Conservation (phyloP, 768 basidiomycete species). For the Tricholomella constricta region DNA sequence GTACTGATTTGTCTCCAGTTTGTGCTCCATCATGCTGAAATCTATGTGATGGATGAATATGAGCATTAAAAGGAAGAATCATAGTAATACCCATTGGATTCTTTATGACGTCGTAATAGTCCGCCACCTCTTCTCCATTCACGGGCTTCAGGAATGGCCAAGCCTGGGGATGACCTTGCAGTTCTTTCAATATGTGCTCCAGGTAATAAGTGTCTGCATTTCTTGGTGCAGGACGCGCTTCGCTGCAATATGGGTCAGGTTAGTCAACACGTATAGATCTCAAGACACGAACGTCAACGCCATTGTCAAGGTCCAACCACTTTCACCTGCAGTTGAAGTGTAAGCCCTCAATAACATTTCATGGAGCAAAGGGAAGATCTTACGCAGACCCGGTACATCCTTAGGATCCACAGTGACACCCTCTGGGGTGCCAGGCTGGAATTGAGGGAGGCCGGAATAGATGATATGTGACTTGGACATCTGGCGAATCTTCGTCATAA, state of each 20-base stretch:
- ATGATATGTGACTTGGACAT: slow-evolving; percentile 86
- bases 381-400: slow-evolving; percentile 87
- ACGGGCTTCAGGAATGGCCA: slow-evolving; percentile 93
- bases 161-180: slow-evolving; percentile 74
- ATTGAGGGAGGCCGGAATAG: slow-evolving; percentile 76
- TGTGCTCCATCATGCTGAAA: slow-evolving; percentile 84
- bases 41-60: slow-evolving; percentile 46
- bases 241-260: slow-evolving; percentile 22
- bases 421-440: slow-evolving; percentile 58
- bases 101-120: slow-evolving; percentile 89
- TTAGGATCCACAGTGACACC: slow-evolving; percentile 63
- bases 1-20: slow-evolving; percentile 89
- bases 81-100: slow-evolving; percentile 83
- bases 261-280: neutral
- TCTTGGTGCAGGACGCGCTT: slow-evolving; percentile 37
- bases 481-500: slow-evolving; percentile 84
- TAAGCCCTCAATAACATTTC: slow-evolving; percentile 10
- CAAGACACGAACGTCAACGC: slow-evolving; percentile 58
- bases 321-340: slow-evolving; percentile 61
- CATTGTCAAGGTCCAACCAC: slow-evolving; percentile 90
- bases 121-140: slow-evolving; percentile 72
- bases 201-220: slow-evolving; percentile 66
- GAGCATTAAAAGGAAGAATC: slow-evolving; percentile 3
- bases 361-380: slow-evolving; percentile 24
- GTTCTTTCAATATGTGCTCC: slow-evolving; percentile 75